Percentiles rank a stretch among this genome's conserved stretches.
Evolutionary conservation across 768 basidiomycete species (phyloP).

Genomic region (Ramaria sp.): DNA sequence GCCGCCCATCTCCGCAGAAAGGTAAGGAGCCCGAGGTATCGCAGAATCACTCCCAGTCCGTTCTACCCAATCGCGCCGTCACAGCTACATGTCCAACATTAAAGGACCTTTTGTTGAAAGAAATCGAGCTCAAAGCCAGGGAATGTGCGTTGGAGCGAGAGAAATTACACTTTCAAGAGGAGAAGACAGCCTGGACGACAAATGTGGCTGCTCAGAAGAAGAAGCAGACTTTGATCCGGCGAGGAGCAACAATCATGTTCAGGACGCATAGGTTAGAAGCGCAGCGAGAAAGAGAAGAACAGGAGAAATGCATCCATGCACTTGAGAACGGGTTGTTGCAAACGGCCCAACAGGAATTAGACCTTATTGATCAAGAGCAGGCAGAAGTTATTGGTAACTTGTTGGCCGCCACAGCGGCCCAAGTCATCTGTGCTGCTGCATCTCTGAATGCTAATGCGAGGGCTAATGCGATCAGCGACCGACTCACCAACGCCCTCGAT

Average conservation of each 20-base stretch:
- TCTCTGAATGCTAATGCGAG: background rate
- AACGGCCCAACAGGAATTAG: background rate
- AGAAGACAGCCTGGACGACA: background rate
- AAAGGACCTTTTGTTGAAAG: background rate
- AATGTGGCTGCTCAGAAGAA: background rate
- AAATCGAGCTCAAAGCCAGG: background rate
- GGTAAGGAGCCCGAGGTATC: too few relatives aligned
- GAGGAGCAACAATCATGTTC: background rate
- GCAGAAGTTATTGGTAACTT: background rate
- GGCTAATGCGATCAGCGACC: background rate
- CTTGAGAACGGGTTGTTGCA: background rate
- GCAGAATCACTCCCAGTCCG: background rate
- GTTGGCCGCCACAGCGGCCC: background rate
- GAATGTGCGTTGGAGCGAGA: background rate
- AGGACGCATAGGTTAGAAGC: background rate
- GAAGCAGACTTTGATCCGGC: background rate
- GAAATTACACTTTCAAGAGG: background rate
- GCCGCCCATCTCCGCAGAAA: too few relatives aligned
- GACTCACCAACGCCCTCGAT: background rate
- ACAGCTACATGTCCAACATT: background rate
- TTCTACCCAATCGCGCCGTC: background rate
- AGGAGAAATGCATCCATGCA: background rate
- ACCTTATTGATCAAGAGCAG: background rate
- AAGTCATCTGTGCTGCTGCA: background rate
- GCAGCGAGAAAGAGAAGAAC: slow-evolving; percentile 17